Conservation (phyloP, 345 rosid genomes). For the Populus davidiana region DNA sequence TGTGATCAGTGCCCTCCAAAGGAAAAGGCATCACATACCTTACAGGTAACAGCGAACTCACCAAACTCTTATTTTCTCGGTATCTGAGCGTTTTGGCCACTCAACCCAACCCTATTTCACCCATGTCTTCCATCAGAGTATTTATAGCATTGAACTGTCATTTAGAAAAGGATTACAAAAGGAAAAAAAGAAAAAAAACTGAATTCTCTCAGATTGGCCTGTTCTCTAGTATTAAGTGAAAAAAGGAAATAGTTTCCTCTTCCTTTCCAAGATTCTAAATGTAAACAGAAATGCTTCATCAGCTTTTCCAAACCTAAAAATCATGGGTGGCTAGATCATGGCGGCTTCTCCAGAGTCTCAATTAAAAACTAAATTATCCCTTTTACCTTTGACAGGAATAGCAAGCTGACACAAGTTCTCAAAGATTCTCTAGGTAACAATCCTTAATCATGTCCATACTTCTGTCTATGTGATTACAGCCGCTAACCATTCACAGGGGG, state of each 20-base stretch:
- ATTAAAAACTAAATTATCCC: conserved; percentile 1
- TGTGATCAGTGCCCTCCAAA: conserved; percentile 74
- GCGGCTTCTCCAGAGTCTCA: not conserved
- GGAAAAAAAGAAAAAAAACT: not conserved
- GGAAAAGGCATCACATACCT: conserved; percentile 62
- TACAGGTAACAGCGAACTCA: conserved; percentile 47
- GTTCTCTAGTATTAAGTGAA: not conserved
- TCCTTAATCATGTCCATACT: not conserved
- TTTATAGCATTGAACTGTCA: not conserved
- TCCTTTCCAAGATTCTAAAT: not conserved
- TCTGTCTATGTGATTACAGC: not conserved
- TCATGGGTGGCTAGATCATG: not conserved
- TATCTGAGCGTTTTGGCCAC: not conserved
- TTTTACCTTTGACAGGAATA: conserved; percentile 58
- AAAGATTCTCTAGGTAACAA: conserved; percentile 75
- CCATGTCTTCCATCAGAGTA: not conserved
- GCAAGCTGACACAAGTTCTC: conserved; percentile 82
- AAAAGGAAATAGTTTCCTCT: not conserved
- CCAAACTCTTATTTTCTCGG: not conserved
- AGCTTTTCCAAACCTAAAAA: not conserved
- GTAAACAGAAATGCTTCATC: not conserved
- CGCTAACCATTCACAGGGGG: not conserved
- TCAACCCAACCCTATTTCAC: not conserved
- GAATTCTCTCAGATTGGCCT: not conserved
- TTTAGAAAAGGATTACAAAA: not conserved